These are phyloP conservation scores for Candolleomyces aberdarensis DNA, from an alignment of 768 basidiomycete genomes.

Conservation along the genomic window DNA sequence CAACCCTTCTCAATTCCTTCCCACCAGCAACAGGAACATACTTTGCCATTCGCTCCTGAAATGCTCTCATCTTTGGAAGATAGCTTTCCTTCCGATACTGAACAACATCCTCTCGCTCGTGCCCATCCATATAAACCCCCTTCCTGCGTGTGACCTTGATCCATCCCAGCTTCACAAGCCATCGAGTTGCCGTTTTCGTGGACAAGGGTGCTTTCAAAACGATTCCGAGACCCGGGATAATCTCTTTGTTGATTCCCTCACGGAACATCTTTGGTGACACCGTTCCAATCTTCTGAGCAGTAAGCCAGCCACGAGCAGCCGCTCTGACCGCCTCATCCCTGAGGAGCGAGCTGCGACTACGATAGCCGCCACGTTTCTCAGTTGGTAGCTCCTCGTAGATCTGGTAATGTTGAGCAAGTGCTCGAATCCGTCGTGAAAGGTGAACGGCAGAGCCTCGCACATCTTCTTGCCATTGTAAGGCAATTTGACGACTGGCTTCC, in stretches of 20 bases:
- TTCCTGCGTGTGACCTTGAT: constrained; percentile 21
- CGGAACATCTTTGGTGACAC: constrained; percentile 27
- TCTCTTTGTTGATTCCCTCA: constrained; percentile 21
- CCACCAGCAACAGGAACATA: constrained; percentile 7
- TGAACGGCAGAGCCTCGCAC: constrained; percentile 13
- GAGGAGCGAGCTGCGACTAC: constrained; percentile 13
- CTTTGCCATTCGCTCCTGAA: constrained; percentile 13
- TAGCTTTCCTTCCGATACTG: constrained; percentile 27
- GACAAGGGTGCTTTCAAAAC: constrained; percentile 19
- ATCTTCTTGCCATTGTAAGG: constrained; percentile 30
- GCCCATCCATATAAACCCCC: constrained; percentile 26
- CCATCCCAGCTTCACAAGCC: constrained; percentile 36
- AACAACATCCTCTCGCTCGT: constrained; percentile 32
- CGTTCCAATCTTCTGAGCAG: constrained; percentile 23
- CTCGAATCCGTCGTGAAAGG: constrained; percentile 23
- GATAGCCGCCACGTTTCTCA: constrained; percentile 22
- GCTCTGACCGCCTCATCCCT: constrained; percentile 19
- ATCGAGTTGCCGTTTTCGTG: constrained; percentile 30
- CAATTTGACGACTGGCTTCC: constrained; percentile 29
- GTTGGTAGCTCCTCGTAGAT: constrained; percentile 27
- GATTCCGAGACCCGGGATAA: constrained; percentile 30
- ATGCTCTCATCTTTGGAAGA: constrained; percentile 22
- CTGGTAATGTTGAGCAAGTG: constrained; percentile 31
- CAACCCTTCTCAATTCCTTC: constrained; percentile 14
- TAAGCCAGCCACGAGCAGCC: constrained; percentile 33